Evolutionary conservation across 2,329 filamentous ascomycete species (phyloP).

Genomic region (Aureobasidium lini): DNA sequence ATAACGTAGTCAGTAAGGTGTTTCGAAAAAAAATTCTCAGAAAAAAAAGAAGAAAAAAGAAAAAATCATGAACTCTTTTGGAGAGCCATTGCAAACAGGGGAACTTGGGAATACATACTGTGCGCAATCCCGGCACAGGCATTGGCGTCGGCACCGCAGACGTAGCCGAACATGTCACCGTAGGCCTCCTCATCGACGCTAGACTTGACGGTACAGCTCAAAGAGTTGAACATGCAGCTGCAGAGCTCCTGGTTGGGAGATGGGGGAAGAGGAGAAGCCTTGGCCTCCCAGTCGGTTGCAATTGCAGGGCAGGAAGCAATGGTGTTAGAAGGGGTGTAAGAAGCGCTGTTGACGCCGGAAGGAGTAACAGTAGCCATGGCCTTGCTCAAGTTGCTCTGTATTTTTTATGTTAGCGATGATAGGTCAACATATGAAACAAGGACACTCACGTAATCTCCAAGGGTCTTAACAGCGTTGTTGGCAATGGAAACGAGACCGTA

Average conservation of each 20-base stretch:
- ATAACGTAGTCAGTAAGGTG: background rate
- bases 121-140: conserved; percentile 62
- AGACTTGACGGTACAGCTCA: conserved; percentile 61
- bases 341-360: conserved; percentile 54
- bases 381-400: conserved; percentile 49
- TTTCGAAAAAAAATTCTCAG: no score
- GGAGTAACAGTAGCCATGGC: conserved; percentile 63
- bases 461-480: conserved; percentile 54
- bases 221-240: conserved; percentile 71
- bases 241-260: conserved; percentile 73
- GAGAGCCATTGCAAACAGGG: no score
- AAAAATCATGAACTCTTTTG: no score
- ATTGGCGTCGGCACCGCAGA: conserved; percentile 53
- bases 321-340: conserved; percentile 69
- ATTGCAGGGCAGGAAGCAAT: conserved; percentile 63
- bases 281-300: conserved; percentile 60
- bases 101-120: background rate
- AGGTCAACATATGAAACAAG: no score
- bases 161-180: conserved; percentile 62
- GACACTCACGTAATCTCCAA: conserved; percentile 43
- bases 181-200: conserved; percentile 52
- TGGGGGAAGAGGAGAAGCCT: conserved; percentile 63
- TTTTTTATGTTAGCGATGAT: no score
- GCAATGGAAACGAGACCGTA: conserved; percentile 68
- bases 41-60: no score